Evolutionary conservation across 2,329 filamentous ascomycete genomes (phyloP).

Genomic region (Talaromyces amestolkiae): DNA sequence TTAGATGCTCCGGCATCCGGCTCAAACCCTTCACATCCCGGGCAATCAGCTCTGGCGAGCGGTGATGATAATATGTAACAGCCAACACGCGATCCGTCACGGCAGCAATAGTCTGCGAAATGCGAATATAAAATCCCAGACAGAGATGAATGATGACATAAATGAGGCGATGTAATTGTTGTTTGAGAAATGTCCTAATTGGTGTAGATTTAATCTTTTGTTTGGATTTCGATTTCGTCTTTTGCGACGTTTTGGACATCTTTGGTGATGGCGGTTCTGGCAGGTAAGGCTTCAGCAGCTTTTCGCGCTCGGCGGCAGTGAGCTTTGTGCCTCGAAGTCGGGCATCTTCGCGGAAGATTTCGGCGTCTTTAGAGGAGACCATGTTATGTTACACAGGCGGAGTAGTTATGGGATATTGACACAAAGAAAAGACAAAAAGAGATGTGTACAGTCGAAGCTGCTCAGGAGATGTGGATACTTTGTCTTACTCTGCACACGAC

Average conservation of each 20-base stretch:
- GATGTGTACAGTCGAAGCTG: neutral
- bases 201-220: conserved; percentile 27
- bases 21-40: conserved; percentile 75
- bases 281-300: conserved; percentile 52
- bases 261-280: conserved; percentile 39
- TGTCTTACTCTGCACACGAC: neutral
- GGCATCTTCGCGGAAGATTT: conserved; percentile 41
- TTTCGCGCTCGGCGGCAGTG: conserved; percentile 49
- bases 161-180: conserved; percentile 44
- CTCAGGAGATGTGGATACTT: conserved; percentile 2
- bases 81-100: conserved; percentile 74
- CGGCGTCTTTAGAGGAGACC: conserved; percentile 34
- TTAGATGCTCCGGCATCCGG: conserved; percentile 79
- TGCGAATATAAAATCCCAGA: conserved; percentile 83
- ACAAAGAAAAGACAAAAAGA: neutral
- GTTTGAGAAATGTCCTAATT: conserved; percentile 45
- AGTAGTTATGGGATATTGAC: neutral
- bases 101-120: conserved; percentile 75
- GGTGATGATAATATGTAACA: conserved; percentile 90
- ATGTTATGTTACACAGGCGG: conserved; percentile 22
- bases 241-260: neutral
- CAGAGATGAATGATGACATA: conserved; percentile 62
- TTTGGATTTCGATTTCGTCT: conserved; percentile 3
- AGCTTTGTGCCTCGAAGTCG: conserved; percentile 43
- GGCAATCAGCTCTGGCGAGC: conserved; percentile 86